These are phyloP conservation scores for Aspergillus clavatus DNA, from an alignment of 2,329 filamentous ascomycete genomes.

Conservation along the genomic window DNA sequence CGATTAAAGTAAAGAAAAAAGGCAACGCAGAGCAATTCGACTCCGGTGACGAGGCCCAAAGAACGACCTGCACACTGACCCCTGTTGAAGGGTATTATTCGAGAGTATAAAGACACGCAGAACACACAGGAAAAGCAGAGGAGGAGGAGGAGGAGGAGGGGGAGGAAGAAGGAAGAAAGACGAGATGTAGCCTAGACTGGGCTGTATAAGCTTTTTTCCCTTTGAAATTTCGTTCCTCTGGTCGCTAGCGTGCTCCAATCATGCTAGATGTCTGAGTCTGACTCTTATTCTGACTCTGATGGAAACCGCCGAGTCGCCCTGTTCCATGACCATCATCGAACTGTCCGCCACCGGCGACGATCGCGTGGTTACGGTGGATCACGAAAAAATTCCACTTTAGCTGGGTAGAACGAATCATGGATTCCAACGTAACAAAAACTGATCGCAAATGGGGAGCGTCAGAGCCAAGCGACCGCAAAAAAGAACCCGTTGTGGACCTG, in stretches of 20 bases:
- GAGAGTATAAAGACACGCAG: background rate
- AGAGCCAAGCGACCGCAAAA: conserved; percentile 3
- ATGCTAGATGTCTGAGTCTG: too few relatives aligned
- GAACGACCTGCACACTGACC: background rate
- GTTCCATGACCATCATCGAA: too few relatives aligned
- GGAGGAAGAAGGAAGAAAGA: background rate
- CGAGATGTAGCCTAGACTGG: background rate
- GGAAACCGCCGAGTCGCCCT: background rate
- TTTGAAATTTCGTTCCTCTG: background rate
- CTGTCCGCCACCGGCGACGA: conserved; percentile 13
- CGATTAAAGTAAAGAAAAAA: background rate
- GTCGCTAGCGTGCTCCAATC: background rate
- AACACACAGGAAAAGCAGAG: background rate
- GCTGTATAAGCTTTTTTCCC: background rate
- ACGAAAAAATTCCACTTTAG: conserved; percentile 2
- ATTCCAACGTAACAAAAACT: conserved; percentile 19
- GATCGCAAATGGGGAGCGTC: conserved; percentile 2
- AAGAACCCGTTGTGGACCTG: conserved; percentile 12
- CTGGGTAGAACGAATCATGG: conserved; percentile 13
- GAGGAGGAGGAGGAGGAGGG: background rate
- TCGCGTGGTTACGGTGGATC: conserved; percentile 14
- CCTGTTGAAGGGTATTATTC: background rate
- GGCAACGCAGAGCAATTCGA: background rate
- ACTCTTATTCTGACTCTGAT: background rate
- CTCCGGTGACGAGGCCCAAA: background rate